A percentile compares a stretch with the other conserved stretches of the same genome.
Conservation (phyloP, 306 rosid genomes). For the Cucumis sativus region Cucumber_9930_V3 NC_026656.2:17778001-17778500, state of each 20-base stretch:
- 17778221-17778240: neutral
- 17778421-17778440: neutral
- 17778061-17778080: neutral
- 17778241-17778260: neutral
- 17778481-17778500: neutral
- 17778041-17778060: neutral
- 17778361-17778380: neutral
- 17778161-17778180: too few species aligned
- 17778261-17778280: neutral
- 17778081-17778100: neutral
- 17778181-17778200: too few species aligned
- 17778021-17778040: neutral
- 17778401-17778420: neutral
- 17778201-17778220: neutral
- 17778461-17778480: neutral
- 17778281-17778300: neutral
- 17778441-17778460: constrained; percentile 5
- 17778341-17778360: neutral
- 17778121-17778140: neutral
- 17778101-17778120: too few species aligned
- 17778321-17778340: neutral
- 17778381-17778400: neutral
- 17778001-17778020: too few species aligned
- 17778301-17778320: neutral
- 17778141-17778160: neutral